Percentiles rank a stretch among this genome's conserved stretches.
Conservation (phyloP, 1,284 basidiomycete genomes). For the Ganoderma leucocontextum region DNA sequence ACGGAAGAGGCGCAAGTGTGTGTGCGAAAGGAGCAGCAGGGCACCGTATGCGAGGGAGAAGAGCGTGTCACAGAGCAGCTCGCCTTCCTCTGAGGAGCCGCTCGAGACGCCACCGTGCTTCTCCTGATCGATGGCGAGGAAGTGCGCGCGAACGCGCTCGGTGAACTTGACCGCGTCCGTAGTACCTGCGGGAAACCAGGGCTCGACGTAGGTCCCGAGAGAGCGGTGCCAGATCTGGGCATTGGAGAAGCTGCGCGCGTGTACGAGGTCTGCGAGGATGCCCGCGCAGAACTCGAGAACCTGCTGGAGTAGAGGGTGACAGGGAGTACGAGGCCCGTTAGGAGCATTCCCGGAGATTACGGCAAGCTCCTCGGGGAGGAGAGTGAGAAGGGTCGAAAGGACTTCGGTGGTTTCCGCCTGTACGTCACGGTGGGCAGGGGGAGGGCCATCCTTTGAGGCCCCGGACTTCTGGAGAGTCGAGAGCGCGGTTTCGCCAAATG, state of each 20-base stretch:
- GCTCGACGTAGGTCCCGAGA: constrained; percentile 73
- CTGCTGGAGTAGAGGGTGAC: constrained; percentile 56
- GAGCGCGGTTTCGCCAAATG: constrained; percentile 86
- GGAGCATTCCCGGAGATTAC: constrained; percentile 51
- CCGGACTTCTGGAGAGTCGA: constrained; percentile 83
- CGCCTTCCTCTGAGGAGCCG: constrained; percentile 76
- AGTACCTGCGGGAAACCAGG: constrained; percentile 63
- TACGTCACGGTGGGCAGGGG: constrained; percentile 72
- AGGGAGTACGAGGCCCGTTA: constrained; percentile 56
- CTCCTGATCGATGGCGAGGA: constrained; percentile 80
- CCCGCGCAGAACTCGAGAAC: constrained; percentile 78
- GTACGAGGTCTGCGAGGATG: constrained; percentile 81
- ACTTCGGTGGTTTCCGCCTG: constrained; percentile 66
- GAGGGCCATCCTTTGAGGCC: constrained; percentile 75
- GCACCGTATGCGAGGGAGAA: constrained; percentile 99
- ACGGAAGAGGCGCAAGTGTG: constrained; percentile 88
- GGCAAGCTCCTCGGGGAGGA: constrained; percentile 63
- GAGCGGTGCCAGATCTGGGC: constrained; percentile 76
- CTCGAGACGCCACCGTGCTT: constrained; percentile 54
- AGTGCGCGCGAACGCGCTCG: constrained; percentile 75
- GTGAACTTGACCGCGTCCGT: constrained; percentile 61
- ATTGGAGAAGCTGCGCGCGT: constrained; percentile 73
- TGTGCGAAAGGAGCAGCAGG: constrained; percentile 95
- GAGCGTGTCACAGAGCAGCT: constrained; percentile 90
- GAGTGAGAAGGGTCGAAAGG: constrained; percentile 63